These are phyloP conservation scores for Zhuliangozyma blackwelliae DNA, from an alignment of 1,139 yeast species.

Conservation along the genomic window DNA sequence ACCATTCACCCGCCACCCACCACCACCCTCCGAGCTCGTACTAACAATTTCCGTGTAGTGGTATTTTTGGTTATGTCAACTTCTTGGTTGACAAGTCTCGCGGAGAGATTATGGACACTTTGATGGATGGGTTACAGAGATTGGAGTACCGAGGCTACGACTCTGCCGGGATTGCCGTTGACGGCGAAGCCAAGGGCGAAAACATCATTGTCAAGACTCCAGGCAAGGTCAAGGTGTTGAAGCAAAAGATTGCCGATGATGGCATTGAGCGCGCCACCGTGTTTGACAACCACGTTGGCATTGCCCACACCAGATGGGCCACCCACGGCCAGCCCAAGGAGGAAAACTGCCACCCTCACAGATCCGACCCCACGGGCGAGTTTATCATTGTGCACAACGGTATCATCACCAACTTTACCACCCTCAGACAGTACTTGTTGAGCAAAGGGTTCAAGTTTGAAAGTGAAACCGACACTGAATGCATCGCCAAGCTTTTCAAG, in stretches of 20 bases:
- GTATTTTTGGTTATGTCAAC: slow-evolving; percentile 97
- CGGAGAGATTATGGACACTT: slow-evolving; percentile 86
- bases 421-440: slow-evolving; percentile 73
- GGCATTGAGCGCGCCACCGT: slow-evolving; percentile 56
- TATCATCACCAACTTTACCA: slow-evolving; percentile 93
- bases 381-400: slow-evolving; percentile 97
- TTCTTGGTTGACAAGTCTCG: slow-evolving; percentile 87
- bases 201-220: slow-evolving; percentile 69
- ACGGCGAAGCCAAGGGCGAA: slow-evolving; percentile 43
- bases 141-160: slow-evolving; percentile 98
- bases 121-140: slow-evolving; percentile 87
- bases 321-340: slow-evolving; percentile 94
- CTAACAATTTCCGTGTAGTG: slow-evolving; percentile 39
- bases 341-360: slow-evolving; percentile 92
- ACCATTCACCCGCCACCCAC: too few relatives aligned
- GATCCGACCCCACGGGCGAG: slow-evolving; percentile 78
- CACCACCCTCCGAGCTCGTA: too few relatives aligned
- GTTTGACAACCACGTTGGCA: slow-evolving; percentile 87
- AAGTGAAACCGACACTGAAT: slow-evolving; percentile 96
- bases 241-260: slow-evolving; percentile 56
- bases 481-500: slow-evolving; percentile 92
- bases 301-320: slow-evolving; percentile 99
- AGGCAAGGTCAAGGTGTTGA: slow-evolving; percentile 87
- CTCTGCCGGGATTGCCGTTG: slow-evolving; percentile 94
- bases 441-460: slow-evolving; percentile 81